Percentiles rank a stretch among this genome's conserved stretches.
These are phyloP conservation scores for bread wheat (Triticum aestivum) DNA, from an alignment of 176 grass and related monocot genomes.

Conservation along the genomic window IWGSC_CS_RefSeq_v2.1 NC_057803.1:710101426-710101925, in stretches of 20 bases:
- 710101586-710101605: not conserved
- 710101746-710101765: not conserved
- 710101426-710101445: not conserved
- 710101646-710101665: not conserved
- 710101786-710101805: not conserved
- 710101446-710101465: not conserved
- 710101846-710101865: not conserved
- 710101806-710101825: not conserved
- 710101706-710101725: not conserved
- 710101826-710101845: not conserved
- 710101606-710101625: not conserved
- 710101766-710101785: not conserved
- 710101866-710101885: not conserved
- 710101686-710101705: not conserved
- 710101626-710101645: not conserved
- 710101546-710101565: not conserved
- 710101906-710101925: slow-evolving; percentile 27
- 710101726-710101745: not conserved
- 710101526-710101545: not conserved
- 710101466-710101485: not conserved
- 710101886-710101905: not conserved
- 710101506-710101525: not conserved
- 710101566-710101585: not conserved
- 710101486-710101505: not conserved
- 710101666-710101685: not conserved